Conservation (phyloP, 2,329 filamentous ascomycete genomes). For the Colletotrichum musicola region DNA sequence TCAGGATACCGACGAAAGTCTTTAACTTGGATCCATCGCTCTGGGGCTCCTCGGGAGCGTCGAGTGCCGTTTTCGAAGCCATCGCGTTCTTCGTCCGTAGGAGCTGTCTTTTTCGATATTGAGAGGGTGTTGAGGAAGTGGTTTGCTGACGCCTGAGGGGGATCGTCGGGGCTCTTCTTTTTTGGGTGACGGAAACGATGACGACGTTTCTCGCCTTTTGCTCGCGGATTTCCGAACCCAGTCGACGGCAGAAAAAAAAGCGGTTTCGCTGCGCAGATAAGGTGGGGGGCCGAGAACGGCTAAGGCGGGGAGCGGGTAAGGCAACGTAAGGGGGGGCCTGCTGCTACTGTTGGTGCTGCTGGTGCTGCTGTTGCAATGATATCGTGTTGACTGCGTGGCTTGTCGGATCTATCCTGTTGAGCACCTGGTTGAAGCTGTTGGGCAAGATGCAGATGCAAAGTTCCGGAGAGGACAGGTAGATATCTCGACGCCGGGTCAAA, state of each 20-base stretch:
- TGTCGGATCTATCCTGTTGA: too few species aligned
- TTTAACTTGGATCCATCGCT: slow-evolving; percentile 91
- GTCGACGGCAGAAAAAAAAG: slow-evolving; percentile 18
- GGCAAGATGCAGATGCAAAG: too few species aligned
- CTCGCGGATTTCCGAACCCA: slow-evolving; percentile 20
- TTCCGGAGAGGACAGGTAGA: background rate
- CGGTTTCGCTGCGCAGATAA: slow-evolving; percentile 33
- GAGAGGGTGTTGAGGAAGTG: background rate
- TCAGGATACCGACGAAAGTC: slow-evolving; percentile 88
- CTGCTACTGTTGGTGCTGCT: too few species aligned
- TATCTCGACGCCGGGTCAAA: slow-evolving; percentile 25
- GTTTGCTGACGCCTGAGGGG: background rate
- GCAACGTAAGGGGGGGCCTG: background rate
- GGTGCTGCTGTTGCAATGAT: too few species aligned
- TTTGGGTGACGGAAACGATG: slow-evolving; percentile 16
- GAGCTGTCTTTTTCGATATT: background rate
- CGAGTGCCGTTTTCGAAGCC: slow-evolving; percentile 53
- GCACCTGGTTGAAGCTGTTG: too few species aligned
- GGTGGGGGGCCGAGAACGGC: slow-evolving; percentile 39
- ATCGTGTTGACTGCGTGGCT: too few species aligned
- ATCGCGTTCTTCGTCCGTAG: slow-evolving; percentile 42
- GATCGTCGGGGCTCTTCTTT: background rate
- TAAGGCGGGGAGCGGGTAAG: slow-evolving; percentile 18
- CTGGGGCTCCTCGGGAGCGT: slow-evolving; percentile 59
- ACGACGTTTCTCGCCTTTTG: slow-evolving; percentile 27